Evolutionary conservation across 2,329 filamentous ascomycete genomes (phyloP).

Genomic region (Hymenotorrendiella dingleyae): DNA sequence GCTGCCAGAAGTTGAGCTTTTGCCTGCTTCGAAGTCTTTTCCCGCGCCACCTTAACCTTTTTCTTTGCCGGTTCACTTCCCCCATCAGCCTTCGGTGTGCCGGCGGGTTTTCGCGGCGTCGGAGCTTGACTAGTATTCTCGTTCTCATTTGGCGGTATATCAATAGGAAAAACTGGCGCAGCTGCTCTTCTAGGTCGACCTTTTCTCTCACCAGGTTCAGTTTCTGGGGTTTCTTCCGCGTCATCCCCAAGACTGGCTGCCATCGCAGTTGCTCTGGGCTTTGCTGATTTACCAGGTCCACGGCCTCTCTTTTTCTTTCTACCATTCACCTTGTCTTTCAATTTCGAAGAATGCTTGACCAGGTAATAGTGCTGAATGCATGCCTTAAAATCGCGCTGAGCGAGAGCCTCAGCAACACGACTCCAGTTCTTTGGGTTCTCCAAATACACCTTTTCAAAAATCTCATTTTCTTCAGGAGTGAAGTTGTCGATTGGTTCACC

Average conservation of each 20-base stretch:
- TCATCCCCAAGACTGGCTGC: slow-evolving; percentile 53
- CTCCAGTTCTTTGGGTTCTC: slow-evolving; percentile 80
- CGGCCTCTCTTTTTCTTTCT: slow-evolving; percentile 41
- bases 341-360: slow-evolving; percentile 67
- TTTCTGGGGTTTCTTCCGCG: slow-evolving; percentile 30
- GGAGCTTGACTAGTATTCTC: slow-evolving; percentile 52
- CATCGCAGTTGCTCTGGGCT: slow-evolving; percentile 56
- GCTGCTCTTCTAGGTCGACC: slow-evolving; percentile 54
- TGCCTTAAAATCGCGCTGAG: slow-evolving; percentile 65
- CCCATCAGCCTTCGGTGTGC: slow-evolving; percentile 37
- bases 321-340: slow-evolving; percentile 66
- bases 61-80: slow-evolving; percentile 34
- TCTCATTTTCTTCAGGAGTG: slow-evolving; percentile 60
- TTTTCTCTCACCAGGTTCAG: slow-evolving; percentile 51
- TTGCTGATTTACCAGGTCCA: slow-evolving; percentile 41
- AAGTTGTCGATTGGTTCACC: slow-evolving; percentile 71
- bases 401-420: slow-evolving; percentile 63
- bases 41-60: slow-evolving; percentile 26
- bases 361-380: slow-evolving; percentile 85
- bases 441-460: slow-evolving; percentile 69
- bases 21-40: slow-evolving; percentile 26
- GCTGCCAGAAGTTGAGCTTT: slow-evolving; percentile 24
- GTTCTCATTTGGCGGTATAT: slow-evolving; percentile 51
- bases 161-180: slow-evolving; percentile 66
- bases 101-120: slow-evolving; percentile 48